phyloP scores from a whole-genome alignment of 2,329 filamentous ascomycete genomes.

The Sclerotinia sclerotiorum region DNA sequence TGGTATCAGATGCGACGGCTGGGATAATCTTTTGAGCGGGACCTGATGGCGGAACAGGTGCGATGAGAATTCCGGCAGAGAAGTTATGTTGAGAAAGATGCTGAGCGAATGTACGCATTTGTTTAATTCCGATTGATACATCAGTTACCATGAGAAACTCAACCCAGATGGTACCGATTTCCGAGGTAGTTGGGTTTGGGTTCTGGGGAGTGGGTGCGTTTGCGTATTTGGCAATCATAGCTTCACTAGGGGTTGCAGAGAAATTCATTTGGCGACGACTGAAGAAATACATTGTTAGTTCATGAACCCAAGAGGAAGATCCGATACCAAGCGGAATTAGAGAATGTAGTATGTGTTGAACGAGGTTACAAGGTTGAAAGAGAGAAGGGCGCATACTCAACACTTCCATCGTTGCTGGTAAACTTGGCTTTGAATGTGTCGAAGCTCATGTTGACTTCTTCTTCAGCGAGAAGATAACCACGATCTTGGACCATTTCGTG shows the following conservation, averaged over 20 bases:
- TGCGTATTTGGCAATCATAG: constrained; percentile 84
- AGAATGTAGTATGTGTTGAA: constrained; percentile 22
- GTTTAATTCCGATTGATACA: constrained; percentile 79
- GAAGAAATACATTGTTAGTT: constrained; percentile 26
- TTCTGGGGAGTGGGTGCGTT: constrained; percentile 66
- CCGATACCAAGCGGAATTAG: not conserved
- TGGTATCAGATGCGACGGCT: constrained; percentile 70
- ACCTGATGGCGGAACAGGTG: constrained; percentile 76
- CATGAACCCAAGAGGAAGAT: not conserved
- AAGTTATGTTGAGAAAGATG: constrained; percentile 77
- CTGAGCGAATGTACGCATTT: constrained; percentile 86
- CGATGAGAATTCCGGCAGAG: constrained; percentile 89
- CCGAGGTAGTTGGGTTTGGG: constrained; percentile 65
- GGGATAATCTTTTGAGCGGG: constrained; percentile 85
- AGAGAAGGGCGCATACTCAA: constrained; percentile 61
- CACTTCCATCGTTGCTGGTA: constrained; percentile 68
- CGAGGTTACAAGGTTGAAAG: not conserved
- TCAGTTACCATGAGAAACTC: constrained; percentile 75
- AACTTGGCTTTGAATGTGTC: constrained; percentile 77
- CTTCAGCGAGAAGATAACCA: constrained; percentile 88
- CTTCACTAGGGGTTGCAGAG: constrained; percentile 77
- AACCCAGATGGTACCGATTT: constrained; percentile 87
- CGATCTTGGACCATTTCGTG: constrained; percentile 94
- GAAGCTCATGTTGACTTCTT: constrained; percentile 83
- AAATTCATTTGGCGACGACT: constrained; percentile 86